A percentile compares a stretch with the other conserved stretches of the same genome.
Conservation (phyloP, 2,329 filamentous ascomycete genomes). For the Pseudocercospora cruenta region DNA sequence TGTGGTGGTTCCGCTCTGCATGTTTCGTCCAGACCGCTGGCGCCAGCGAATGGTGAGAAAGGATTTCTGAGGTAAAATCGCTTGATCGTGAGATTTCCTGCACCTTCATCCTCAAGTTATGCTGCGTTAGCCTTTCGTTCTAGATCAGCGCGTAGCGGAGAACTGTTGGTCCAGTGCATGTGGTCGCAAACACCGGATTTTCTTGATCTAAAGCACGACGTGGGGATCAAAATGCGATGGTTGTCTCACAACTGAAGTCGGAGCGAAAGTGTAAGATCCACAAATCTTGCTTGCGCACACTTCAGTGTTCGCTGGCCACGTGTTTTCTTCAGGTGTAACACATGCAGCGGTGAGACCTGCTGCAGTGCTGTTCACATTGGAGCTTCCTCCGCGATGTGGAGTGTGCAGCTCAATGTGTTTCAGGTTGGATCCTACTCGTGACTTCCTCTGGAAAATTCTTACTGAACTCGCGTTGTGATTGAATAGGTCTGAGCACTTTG, state of each 20-base stretch:
- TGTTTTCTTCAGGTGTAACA: neutral
- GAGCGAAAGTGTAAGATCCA: neutral
- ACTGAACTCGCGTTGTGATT: neutral
- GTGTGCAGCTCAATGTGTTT: constrained; percentile 4
- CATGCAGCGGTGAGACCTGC: neutral
- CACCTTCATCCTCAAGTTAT: no score
- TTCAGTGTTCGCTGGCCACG: neutral
- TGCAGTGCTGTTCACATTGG: neutral
- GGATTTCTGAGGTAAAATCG: neutral
- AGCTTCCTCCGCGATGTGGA: neutral
- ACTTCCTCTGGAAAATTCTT: neutral
- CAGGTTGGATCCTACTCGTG: neutral
- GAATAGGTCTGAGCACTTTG: neutral
- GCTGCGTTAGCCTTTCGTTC: no score
- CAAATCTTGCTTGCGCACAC: neutral
- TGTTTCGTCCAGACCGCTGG: no score
- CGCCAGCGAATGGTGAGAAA: no score
- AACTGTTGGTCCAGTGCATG: no score
- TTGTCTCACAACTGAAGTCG: neutral
- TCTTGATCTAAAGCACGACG: no score
- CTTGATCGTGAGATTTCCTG: neutral
- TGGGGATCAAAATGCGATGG: no score
- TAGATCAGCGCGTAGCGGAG: no score
- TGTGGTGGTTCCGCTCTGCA: no score
- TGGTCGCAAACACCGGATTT: no score